A percentile compares a stretch with the other conserved stretches of the same genome.
Evolutionary conservation across 139 green algal species (phyloP).

Genomic region (Dunaliella primolecta): DNA sequence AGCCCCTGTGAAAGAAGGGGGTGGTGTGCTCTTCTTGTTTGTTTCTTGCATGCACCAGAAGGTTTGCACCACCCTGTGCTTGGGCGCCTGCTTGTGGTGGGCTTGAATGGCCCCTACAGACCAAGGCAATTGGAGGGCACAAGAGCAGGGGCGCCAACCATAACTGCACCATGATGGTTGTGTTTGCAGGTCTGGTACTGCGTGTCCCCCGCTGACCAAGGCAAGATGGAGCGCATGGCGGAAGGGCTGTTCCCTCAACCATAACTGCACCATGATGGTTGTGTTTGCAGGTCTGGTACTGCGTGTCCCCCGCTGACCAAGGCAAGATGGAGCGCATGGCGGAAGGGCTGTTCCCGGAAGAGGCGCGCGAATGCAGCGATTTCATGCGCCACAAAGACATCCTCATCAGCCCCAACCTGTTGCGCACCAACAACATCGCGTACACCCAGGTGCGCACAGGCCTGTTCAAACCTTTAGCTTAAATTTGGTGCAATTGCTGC

Average conservation of each 20-base stretch:
- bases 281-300: constrained; percentile 78
- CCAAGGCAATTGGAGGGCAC: constrained; percentile 53
- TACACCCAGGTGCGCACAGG: constrained; percentile 35
- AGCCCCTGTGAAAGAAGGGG: too few relatives aligned
- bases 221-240: constrained; percentile 72
- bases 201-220: constrained; percentile 49
- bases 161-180: too few relatives aligned
- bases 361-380: constrained; percentile 42
- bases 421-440: constrained; percentile 48
- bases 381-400: constrained; percentile 77
- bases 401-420: constrained; percentile 49
- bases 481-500: too few relatives aligned
- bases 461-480: too few relatives aligned
- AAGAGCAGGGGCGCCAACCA: constrained; percentile 49
- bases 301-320: constrained; percentile 52
- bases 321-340: constrained; percentile 72
- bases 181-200: constrained; percentile 78
- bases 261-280: too few relatives aligned
- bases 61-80: too few relatives aligned
- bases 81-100: too few relatives aligned
- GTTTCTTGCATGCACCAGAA: too few relatives aligned
- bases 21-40: too few relatives aligned
- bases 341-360: constrained; percentile 47
- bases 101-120: constrained; percentile 64
- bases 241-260: constrained; percentile 49